Base-by-base conservation (phyloP, 768 basidiomycete genomes). In the Mycena kentingensis region DNA sequence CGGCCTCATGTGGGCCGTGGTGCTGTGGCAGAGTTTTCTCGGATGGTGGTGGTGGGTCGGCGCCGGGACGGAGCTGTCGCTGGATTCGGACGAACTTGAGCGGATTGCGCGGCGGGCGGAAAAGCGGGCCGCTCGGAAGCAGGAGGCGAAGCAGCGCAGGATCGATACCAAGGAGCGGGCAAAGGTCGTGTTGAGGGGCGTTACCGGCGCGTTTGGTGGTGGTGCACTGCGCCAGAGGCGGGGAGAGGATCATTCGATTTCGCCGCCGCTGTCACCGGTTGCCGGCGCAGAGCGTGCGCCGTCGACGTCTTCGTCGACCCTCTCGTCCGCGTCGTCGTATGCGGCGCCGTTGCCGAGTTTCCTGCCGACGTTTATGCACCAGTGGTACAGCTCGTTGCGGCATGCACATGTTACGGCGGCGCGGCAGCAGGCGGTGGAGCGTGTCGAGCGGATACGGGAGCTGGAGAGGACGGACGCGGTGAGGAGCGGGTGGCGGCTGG, bases 41-140 rank as follows among this genome's bases (percentile, higher is more conserved):
- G 93, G 91, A 0, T 98, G 93, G 92, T 98, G 94, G 94, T 98
- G 94, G 94, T 98, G 93, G 93, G 93, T 93, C 13, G 94, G 94
- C n/a, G 84, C 88, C 2, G 89, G 93, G 5, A 91, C 88, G 77
- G 90, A 87, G 8, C 78, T 85, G 25, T 71, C 72, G 5, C 57
- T 75, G 28, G 80, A 65, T n/a, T 66, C 71, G 27, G 71, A 72
- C 8, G 87, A 88, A 57, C 76, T 90, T 43, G 85, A 89, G 61
- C 86, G 90, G 50, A 76, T 83, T 49, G 67, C 87, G 39, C 55
- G 65, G 24, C 71, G 70, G 46, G 73, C 82, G 60, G 82, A 80
- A 55, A 85, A 84, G 61, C 74, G 80, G 11, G 76, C 82, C 49
- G 63, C 68, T 24, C 75, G 80, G 50, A 75, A 79, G 18, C 67